Evolutionary conservation across 768 basidiomycete genomes (phyloP).

Genomic region (Tricholoma terreum): DNA sequence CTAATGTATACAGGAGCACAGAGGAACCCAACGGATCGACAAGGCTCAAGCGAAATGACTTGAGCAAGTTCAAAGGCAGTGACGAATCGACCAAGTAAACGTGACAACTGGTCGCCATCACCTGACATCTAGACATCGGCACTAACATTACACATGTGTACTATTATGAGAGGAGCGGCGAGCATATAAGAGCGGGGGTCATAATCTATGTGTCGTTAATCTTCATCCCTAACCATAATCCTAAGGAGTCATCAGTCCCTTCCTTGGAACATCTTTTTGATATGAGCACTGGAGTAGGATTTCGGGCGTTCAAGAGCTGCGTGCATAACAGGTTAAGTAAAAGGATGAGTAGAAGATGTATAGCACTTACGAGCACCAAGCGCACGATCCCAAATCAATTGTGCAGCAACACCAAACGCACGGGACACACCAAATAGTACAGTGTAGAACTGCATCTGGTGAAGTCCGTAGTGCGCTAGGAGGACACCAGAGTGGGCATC

Average conservation of each 20-base stretch:
- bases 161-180: background rate
- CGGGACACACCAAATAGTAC: slow-evolving; percentile 97
- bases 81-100: no score
- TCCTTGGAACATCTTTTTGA: slow-evolving; percentile 73
- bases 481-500: slow-evolving; percentile 95
- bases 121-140: background rate
- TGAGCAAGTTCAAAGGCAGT: no score
- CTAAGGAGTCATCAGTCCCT: slow-evolving; percentile 28
- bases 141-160: background rate
- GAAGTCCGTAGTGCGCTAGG: slow-evolving; percentile 80
- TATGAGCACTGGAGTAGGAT: slow-evolving; percentile 80
- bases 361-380: slow-evolving; percentile 77
- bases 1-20: background rate
- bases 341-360: background rate
- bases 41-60: no score
- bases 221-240: background rate
- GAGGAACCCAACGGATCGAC: background rate
- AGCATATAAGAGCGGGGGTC: background rate
- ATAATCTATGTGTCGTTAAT: background rate
- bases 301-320: slow-evolving; percentile 87
- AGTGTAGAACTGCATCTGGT: slow-evolving; percentile 95
- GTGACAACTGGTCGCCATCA: background rate
- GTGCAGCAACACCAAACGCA: slow-evolving; percentile 85
- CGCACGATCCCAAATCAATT: slow-evolving; percentile 91
- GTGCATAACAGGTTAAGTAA: background rate